Percentiles rank a stretch among this genome's conserved stretches.
These are phyloP conservation scores for Calocybe gambosa DNA, from an alignment of 1,284 basidiomycete genomes.

Conservation along the genomic window DNA sequence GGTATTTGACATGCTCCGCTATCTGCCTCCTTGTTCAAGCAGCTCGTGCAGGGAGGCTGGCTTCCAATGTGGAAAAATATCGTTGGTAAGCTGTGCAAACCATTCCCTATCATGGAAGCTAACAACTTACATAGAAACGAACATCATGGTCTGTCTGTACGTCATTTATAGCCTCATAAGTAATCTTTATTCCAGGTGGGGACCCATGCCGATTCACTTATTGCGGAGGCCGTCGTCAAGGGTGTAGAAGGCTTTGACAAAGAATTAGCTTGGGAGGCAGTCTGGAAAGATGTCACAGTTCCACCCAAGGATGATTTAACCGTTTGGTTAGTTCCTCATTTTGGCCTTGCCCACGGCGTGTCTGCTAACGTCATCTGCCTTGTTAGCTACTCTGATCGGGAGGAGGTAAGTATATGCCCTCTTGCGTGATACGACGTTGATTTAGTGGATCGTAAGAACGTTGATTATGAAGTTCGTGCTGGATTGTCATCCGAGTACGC, in stretches of 20 bases:
- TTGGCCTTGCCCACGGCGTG: background rate
- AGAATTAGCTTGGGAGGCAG: slow-evolving; percentile 66
- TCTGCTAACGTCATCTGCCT: background rate
- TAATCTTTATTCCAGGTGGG: slow-evolving; percentile 45
- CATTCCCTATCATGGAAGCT: background rate
- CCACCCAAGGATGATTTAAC: slow-evolving; percentile 59
- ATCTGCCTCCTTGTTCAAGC: background rate
- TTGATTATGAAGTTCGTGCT: slow-evolving; percentile 78
- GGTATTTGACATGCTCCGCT: slow-evolving; percentile 25
- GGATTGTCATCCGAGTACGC: slow-evolving; percentile 66
- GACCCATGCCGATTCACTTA: slow-evolving; percentile 76
- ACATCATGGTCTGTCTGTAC: slow-evolving; percentile 51
- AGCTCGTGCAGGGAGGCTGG: slow-evolving; percentile 61
- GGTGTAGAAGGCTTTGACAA: slow-evolving; percentile 60
- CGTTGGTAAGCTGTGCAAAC: slow-evolving; percentile 42
- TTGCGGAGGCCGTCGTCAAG: slow-evolving; percentile 73
- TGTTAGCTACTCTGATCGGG: slow-evolving; percentile 61
- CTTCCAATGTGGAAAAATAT: slow-evolving; percentile 91
- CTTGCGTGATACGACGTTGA: background rate
- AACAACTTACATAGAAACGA: slow-evolving; percentile 46
- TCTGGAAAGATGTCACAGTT: slow-evolving; percentile 68
- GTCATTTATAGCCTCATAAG: background rate
- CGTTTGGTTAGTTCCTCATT: slow-evolving; percentile 35
- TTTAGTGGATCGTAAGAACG: slow-evolving; percentile 35
- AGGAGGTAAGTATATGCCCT: slow-evolving; percentile 44